phyloP scores from a whole-genome alignment of 257 asterid genomes.

The Fraxinus quadrangulata region DNA sequence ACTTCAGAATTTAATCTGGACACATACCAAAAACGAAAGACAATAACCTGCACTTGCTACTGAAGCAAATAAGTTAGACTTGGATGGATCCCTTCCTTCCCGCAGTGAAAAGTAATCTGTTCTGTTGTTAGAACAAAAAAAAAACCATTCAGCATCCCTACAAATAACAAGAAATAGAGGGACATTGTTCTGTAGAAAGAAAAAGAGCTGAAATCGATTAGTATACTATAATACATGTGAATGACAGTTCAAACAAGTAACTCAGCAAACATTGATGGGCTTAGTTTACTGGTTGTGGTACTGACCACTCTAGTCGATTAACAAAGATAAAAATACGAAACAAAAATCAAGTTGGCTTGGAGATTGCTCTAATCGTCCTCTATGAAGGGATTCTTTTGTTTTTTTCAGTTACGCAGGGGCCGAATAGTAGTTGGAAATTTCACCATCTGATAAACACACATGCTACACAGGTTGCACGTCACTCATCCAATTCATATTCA shows the following conservation, averaged over 20 bases:
- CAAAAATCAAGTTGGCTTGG: too few species aligned
- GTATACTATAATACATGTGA: not conserved
- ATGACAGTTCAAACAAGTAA: not conserved
- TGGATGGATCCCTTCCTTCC: conserved; percentile 42
- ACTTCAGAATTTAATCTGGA: conserved; percentile 5
- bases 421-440: too few species aligned
- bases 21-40: not conserved
- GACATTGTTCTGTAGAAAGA: not conserved
- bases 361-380: too few species aligned
- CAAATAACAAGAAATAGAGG: not conserved
- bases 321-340: too few species aligned
- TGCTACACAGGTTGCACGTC: too few species aligned
- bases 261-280: not conserved
- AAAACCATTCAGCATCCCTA: conserved; percentile 10
- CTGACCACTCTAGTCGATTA: too few species aligned
- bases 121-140: conserved; percentile 42
- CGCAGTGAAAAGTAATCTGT: conserved; percentile 36
- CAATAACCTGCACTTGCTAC: conserved; percentile 62
- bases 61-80: conserved; percentile 50
- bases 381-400: too few species aligned
- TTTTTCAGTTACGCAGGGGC: too few species aligned
- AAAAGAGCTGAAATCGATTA: too few species aligned
- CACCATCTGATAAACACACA: too few species aligned
- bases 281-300: not conserved
- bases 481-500: too few species aligned